Base-by-base conservation (phyloP, 2,329 filamentous ascomycete genomes). In the Alternaria incomplexa region DNA sequence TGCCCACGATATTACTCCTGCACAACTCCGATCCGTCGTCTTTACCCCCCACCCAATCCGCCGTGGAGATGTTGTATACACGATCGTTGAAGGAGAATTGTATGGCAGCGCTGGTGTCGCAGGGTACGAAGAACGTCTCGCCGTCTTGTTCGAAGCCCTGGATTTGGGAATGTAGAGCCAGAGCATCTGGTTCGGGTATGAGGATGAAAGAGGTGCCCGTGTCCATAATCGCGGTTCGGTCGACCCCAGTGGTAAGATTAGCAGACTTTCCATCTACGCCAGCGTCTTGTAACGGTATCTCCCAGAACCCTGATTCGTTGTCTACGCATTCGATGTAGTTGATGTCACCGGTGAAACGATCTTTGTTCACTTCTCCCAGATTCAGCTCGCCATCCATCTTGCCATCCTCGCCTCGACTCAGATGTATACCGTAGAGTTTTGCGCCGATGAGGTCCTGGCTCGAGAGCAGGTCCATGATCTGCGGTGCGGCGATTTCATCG, bases 191-290 rank as follows among this genome's bases (percentile, higher is more conserved):
- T 1, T 84, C 80, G 1, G 93, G 91, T 6, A 92, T 88, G 66
- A 97, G 89, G 26, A 93, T 87, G 76, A 90, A 96, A 0, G 90
- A 92, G 0, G 93, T 96, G 53, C 93, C 93, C 0, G 92, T 93
- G 79, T 97, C 93, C 69, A 97, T 90, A 75, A 93, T 93, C 30
- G 90, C 91, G 2, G 84, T 83, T 52, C 85, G 87, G 6, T 52
- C 36, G 1, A 22, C 2, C 8, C 36, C 78, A 80, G 7, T 22
- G 1, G 72, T 76, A 10, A 90, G 82, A 9, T 66, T 69, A 8
- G 68, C 22, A 0, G 86, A 81, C 46, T 86, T 84, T 50, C 87
- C 90, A 62, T 90, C 85, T 48, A 90, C 87, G 3, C 86, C 83
- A 54, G 89, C 85, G 69, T 90, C 89, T 46, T 89, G 90, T 58